Percentiles rank a stretch among this genome's conserved stretches.
Evolutionary conservation across 2,329 filamentous ascomycete species (phyloP).

Genomic region (Septoria petroselini): DNA sequence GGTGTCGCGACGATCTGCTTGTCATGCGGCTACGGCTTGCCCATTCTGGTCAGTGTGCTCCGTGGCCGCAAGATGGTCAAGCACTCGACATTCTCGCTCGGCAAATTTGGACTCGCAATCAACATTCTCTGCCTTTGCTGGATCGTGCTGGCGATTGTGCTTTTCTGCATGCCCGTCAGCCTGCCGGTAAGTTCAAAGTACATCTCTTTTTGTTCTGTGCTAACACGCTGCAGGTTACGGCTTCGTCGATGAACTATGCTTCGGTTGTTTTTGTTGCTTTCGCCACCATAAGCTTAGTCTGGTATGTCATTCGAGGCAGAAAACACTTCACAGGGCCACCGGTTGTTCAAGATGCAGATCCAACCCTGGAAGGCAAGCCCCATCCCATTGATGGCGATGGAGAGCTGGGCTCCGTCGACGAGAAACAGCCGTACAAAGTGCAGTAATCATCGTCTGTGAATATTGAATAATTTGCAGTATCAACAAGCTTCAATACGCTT

Average conservation of each 20-base stretch:
- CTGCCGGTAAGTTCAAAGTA: conserved; percentile 37
- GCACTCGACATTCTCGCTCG: conserved; percentile 65
- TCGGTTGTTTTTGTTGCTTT: conserved; percentile 36
- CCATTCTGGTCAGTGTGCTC: conserved; percentile 68
- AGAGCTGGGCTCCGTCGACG: conserved; percentile 24
- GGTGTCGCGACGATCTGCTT: conserved; percentile 78
- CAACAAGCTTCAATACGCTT: background rate
- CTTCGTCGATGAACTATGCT: conserved; percentile 44
- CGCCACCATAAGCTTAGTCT: conserved; percentile 34
- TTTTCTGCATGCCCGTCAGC: conserved; percentile 69
- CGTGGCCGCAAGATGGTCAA: conserved; percentile 64
- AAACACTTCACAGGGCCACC: conserved; percentile 39
- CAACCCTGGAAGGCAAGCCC: conserved; percentile 29
- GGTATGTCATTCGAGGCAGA: conserved; percentile 38
- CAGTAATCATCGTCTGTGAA: conserved; percentile 14
- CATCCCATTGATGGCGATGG: conserved; percentile 26
- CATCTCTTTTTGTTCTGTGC: background rate
- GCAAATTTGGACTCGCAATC: conserved; percentile 64
- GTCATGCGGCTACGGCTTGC: conserved; percentile 70
- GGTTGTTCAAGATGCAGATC: conserved; percentile 32
- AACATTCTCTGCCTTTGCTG: conserved; percentile 67
- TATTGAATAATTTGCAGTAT: conserved; percentile 2
- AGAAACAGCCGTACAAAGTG: conserved; percentile 17
- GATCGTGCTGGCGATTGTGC: conserved; percentile 66
- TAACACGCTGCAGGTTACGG: conserved; percentile 29